Conservation (phyloP, 2,329 filamentous ascomycete genomes). For the Aspergillus luchuensis region DNA sequence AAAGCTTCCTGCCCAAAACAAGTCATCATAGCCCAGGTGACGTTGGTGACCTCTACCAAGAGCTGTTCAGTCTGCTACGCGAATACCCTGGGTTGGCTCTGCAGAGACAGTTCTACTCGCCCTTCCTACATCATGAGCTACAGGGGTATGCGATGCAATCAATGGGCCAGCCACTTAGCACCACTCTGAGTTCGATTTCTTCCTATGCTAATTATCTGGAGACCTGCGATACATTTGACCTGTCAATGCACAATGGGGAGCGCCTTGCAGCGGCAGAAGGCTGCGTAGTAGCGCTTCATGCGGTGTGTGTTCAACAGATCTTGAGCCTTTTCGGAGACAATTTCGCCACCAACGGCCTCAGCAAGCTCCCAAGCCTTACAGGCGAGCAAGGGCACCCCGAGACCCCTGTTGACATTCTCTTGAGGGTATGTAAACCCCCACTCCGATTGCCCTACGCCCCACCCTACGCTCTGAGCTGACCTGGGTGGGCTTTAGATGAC, state of each 20-base stretch:
- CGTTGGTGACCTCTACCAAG: constrained; percentile 9
- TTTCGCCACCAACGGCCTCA: constrained; percentile 3
- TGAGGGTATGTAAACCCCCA: constrained; percentile 11
- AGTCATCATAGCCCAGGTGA: background rate
- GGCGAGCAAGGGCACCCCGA: constrained; percentile 9
- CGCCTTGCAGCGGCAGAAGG: constrained; percentile 16
- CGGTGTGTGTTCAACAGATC: constrained; percentile 22
- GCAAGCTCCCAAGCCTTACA: background rate
- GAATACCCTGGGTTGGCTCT: constrained; percentile 17
- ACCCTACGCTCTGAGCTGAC: background rate
- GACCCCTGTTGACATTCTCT: constrained; percentile 14
- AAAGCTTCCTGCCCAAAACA: constrained; percentile 9
- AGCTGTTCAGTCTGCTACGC: constrained; percentile 14
- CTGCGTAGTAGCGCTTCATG: constrained; percentile 20
- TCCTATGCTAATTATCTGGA: constrained; percentile 15
- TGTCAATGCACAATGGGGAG: constrained; percentile 17
- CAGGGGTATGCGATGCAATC: constrained; percentile 18
- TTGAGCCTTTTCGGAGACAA: constrained; percentile 19
- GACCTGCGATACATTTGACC: constrained; percentile 17
- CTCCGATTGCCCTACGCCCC: background rate
- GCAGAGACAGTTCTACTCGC: constrained; percentile 20
- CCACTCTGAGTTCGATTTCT: constrained; percentile 17
- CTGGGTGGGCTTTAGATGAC: constrained; percentile 10
- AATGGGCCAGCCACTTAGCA: constrained; percentile 18
- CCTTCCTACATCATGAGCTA: constrained; percentile 19